Evolutionary conservation across 768 basidiomycete genomes (phyloP), one percentile per base, ranked within the genome.

Genomic region (Boletus edulis): DNA sequence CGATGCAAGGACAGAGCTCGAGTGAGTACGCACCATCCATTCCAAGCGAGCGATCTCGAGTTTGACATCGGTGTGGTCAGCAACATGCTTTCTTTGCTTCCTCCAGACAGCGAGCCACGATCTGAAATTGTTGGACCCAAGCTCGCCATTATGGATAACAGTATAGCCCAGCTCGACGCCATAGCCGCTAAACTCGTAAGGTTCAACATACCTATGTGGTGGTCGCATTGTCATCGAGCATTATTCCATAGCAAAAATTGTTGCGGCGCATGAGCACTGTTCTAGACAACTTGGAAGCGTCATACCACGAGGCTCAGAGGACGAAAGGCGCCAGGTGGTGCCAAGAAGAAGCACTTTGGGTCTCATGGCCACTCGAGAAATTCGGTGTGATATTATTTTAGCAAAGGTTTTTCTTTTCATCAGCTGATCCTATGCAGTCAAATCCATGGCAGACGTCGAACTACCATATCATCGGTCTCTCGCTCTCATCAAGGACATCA

Each of bases 1-100:
- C 3, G 90, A 95, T 63, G 73, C 87, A 17, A 78, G 89, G 18
- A 96, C 93, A 15, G 89, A 92, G 64, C 78, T 96, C 57, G 87
- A 92, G 93, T 94, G 73, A 62, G 85, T 76, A 42, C 42, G 17
- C 5, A n/a, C 10, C 27, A 13, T 46, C n/a, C n/a, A 4, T 58
- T 34, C 31, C n/a, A 22, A 46, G 10, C 20, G 6, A 31, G 31
- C 8, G 43, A 29, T 38, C 51, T 56, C 49, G 49, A 15, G 32
- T 17, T 14, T 44, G 22, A 24, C 34, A 48, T 31, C 20, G 20
- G 11, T 17, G 10, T 46, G 22, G 39, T 27, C 62, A 91, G 89
- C 62, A 92, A 93, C 67, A 76, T 76, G 35, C 74, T 93, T 7
- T 76, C 81, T 38, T 65, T 82, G 20, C 67, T 84, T 14, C 80